Base-by-base conservation (phyloP, 768 basidiomycete species). In the Dentipellis fragilis region DNA sequence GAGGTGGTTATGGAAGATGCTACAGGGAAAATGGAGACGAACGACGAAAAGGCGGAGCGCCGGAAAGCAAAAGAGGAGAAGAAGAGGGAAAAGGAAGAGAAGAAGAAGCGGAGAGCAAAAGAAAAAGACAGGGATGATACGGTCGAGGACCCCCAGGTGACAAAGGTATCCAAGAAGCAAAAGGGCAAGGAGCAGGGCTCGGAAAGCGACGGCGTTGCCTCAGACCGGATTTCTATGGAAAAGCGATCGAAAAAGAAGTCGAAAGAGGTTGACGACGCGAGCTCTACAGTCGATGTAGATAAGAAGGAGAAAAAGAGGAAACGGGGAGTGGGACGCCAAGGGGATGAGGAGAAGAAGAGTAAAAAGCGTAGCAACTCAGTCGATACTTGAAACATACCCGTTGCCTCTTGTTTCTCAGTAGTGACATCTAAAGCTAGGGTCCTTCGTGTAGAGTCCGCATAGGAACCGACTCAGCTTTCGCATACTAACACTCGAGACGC, bases 271-370 rank as follows among this genome's bases (percentile, higher is more conserved):
- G 12, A 42, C 16, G 12, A 42, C 3, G 56, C 34, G 16, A 51
- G 36, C 38, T 16, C 34, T 36, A 4, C n/a, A 10, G 48, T 39
- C 40, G 55, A 42, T 21, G 17, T n/a, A 40, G 57, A 63, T 37
- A 64, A 67, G 38, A 71, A 68, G 59, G 73, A 68, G 60, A 66
- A 66, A 16, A 66, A 66, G 60, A 64, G 61, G 55, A 71, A 65
- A 55, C 66, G 59, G 14, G 67, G 69, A 54, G 29, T 16, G 19
- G n/a, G 14, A 2, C 16, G 40, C 40, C 7, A 7, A 12, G 40
- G 14, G 11, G 40, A 4, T 6, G 7, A 19, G 17, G 40, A 5
- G 40, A 42, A n/a, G 29, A 29, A 29, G 6, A 29, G 29, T 19
- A 42, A 42, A 42, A 42, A 42, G 40, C 40, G 40, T 14, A 14